Percentiles rank a stretch among this genome's conserved stretches.
Evolutionary conservation across 306 rosid genomes (phyloP).

Genomic region (Citrullus mucosospermus): DNA sequence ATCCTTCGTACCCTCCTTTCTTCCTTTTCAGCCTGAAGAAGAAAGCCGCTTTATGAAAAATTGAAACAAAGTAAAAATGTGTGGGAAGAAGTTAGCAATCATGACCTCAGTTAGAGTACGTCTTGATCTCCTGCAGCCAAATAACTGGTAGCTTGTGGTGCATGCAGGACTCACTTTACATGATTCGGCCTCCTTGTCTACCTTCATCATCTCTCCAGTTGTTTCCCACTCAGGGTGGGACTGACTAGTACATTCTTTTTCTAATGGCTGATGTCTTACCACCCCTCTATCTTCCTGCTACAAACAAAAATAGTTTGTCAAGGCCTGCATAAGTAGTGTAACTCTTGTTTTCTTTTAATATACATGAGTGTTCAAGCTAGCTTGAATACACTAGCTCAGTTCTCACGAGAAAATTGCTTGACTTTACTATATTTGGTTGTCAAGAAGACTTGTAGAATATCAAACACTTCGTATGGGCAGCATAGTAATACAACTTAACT

Average conservation of each 20-base stretch:
- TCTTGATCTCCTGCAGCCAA: slow-evolving; percentile 49
- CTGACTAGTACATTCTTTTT: slow-evolving; percentile 13
- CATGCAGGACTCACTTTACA: slow-evolving; percentile 20
- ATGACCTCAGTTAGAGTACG: slow-evolving; percentile 73
- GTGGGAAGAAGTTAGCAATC: slow-evolving; percentile 3
- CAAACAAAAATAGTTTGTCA: slow-evolving; percentile 36
- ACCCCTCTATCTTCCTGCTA: slow-evolving; percentile 75
- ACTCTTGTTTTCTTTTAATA: neutral
- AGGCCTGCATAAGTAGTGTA: slow-evolving; percentile 32
- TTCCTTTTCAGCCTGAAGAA: slow-evolving; percentile 75
- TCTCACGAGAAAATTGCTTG: too few species aligned
- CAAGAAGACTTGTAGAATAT: too few species aligned
- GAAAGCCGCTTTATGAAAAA: neutral
- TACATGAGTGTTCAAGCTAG: too few species aligned
- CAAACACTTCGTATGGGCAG: neutral
- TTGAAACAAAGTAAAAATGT: neutral
- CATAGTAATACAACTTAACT: neutral
- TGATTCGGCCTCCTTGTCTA: slow-evolving; percentile 36
- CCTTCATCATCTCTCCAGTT: slow-evolving; percentile 15
- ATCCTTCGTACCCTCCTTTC: slow-evolving; percentile 71
- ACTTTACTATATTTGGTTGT: too few species aligned
- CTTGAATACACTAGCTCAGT: too few species aligned
- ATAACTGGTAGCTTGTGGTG: slow-evolving; percentile 22
- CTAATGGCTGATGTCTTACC: slow-evolving; percentile 23
- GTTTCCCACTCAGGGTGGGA: slow-evolving; percentile 16